A percentile compares a stretch with the other conserved stretches of the same genome.
phyloP scores from a whole-genome alignment of 2,329 filamentous ascomycete genomes.

The Arthroderma uncinatum region DNA sequence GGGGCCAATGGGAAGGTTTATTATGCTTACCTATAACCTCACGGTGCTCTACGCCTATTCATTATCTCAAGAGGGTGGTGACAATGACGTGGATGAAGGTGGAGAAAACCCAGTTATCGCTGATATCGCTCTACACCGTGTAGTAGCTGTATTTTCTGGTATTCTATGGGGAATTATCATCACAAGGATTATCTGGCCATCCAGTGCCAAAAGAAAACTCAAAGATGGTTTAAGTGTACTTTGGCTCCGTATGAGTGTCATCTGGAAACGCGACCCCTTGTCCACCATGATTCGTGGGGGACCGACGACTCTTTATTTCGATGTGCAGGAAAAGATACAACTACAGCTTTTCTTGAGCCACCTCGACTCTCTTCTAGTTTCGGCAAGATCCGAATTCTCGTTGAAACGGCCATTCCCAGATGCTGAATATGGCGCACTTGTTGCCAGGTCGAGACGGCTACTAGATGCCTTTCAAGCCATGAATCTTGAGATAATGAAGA shows the following conservation, averaged over 20 bases:
- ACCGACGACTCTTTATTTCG: constrained; percentile 62
- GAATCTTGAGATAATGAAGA: constrained; percentile 81
- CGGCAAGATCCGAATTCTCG: constrained; percentile 78
- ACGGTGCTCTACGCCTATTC: constrained; percentile 91
- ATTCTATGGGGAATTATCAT: constrained; percentile 88
- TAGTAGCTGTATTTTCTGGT: constrained; percentile 73
- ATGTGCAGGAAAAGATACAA: constrained; percentile 73
- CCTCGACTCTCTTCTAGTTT: constrained; percentile 59
- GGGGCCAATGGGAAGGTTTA: constrained; percentile 84
- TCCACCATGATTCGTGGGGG: constrained; percentile 54
- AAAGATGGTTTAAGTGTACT: constrained; percentile 82
- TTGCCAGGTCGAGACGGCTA: constrained; percentile 70
- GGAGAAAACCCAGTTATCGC: constrained; percentile 72
- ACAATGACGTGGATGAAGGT: constrained; percentile 76
- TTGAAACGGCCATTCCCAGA: constrained; percentile 77
- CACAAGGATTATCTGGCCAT: constrained; percentile 84
- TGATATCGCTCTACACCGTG: constrained; percentile 78
- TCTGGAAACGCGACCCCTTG: constrained; percentile 90
- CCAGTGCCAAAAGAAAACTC: constrained; percentile 77
- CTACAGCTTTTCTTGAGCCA: constrained; percentile 68
- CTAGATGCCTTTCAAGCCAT: constrained; percentile 93
- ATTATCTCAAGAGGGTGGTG: constrained; percentile 64
- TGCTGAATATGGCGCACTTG: constrained; percentile 58
- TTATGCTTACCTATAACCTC: constrained; percentile 90
- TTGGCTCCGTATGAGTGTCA: constrained; percentile 86